Percentiles rank a stretch among this genome's conserved stretches.
These are phyloP conservation scores for Xylariales sp. DNA, from an alignment of 2,329 filamentous ascomycete species.

Conservation along the genomic window DNA sequence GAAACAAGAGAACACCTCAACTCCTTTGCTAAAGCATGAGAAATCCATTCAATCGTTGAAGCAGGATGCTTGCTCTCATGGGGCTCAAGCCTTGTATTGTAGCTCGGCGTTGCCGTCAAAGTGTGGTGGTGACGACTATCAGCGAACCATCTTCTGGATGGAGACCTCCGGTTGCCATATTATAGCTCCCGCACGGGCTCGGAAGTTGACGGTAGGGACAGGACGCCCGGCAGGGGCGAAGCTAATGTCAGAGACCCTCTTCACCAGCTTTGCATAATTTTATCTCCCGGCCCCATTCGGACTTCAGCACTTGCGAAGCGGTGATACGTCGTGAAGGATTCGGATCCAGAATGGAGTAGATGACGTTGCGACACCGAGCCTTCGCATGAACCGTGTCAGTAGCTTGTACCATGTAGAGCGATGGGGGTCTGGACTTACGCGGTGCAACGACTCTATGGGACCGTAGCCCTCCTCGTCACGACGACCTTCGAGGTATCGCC, in stretches of 20 bases:
- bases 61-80: conserved; percentile 5
- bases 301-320: conserved; percentile 93
- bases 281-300: conserved; percentile 97
- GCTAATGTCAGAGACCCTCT: conserved; percentile 68
- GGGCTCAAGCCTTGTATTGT: neutral
- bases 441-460: conserved; percentile 90
- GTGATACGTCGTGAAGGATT: conserved; percentile 90
- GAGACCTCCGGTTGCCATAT: neutral
- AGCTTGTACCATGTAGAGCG: neutral
- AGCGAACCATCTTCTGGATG: conserved; percentile 8
- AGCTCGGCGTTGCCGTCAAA: conserved; percentile 1
- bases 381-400: conserved; percentile 32
- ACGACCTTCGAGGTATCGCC: conserved; percentile 85
- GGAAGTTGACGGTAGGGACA: conserved; percentile 2
- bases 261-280: conserved; percentile 95
- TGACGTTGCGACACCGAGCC: conserved; percentile 97
- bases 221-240: neutral
- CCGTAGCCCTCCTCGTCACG: conserved; percentile 94
- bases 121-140: neutral
- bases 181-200: neutral
- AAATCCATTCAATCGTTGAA: conserved; percentile 9
- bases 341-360: conserved; percentile 96
- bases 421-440: conserved; percentile 58
- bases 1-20: conserved; percentile 11
- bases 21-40: conserved; percentile 13